Base-by-base conservation (phyloP, 768 basidiomycete genomes). In the Tricholoma bakamatsutake region DNA sequence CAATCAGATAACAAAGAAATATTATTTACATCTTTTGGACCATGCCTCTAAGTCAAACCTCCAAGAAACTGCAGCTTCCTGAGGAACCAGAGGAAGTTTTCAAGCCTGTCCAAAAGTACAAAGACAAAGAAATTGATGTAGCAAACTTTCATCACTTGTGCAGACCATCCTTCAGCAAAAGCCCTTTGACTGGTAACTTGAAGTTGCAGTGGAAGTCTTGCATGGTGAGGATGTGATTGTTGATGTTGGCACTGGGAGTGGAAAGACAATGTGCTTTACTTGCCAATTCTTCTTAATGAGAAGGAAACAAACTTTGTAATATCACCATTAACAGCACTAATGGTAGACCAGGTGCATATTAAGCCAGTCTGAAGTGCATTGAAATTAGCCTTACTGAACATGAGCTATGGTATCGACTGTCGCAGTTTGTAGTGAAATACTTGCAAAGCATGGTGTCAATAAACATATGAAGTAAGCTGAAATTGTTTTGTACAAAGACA, bases 191-290 rank as follows among this genome's bases (percentile, higher is more conserved):
- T 65, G 62, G 62, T 61, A 65, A 46, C 47, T 65, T 9, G 56
- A 64, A 11, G 59, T 60, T 5, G 62, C 62, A 12, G 18, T 37
- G 10, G 61, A 48, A 56, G 56, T 65, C 12, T 40, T 65, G 0
- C 55, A 55, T 56, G 65, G 65, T 3, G 27, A 59, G 24, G 60
- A 66, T 56, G 52, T 65, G 6, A 52, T 65, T 24, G 52, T 66
- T 5, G 64, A 64, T 55, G 59, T 62, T 42, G 60, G 57, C 50
- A 37, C 35, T 6, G 35, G 35, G 9, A 37, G 35, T 37, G 35
- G 35, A 7, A 37, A 37, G 13, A 37, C 35, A 7, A 9, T 37
- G 35, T 37, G 35, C 35, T 37, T 37, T 37, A 4, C 13, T 37
- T 61, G 3, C 58, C 62, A 24, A 40, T 62, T 12, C 59, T 62